Evolutionary conservation across 345 rosid species (phyloP), one percentile per base, ranked within the genome.

Genomic region (Salix brachista): DNA sequence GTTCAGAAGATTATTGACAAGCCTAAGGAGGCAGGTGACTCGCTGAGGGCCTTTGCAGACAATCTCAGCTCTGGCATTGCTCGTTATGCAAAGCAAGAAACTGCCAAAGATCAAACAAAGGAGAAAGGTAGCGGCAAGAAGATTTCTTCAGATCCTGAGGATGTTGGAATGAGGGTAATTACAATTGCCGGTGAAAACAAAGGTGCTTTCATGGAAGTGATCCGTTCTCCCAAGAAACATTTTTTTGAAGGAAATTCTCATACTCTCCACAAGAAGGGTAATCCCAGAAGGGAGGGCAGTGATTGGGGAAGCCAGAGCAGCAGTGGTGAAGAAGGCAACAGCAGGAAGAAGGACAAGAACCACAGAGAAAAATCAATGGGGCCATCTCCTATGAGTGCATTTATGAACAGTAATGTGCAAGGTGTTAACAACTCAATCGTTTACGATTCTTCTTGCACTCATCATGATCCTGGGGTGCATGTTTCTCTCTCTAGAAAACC

Each of bases 131-230:
- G 77, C 11, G 44, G 60, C 64, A 86, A 87, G 83, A 85, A 88
- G 62, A 46, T 74, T 25, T 46, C 73, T 14, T 83, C 86, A 0
- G 90, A 87, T 54, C 80, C 89, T 3, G 90, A 89, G 19, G 85
- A 80, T 64, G 44, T 23, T 5, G 84, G 91, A 12, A 67, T 86
- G 80, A 84, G 88, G 79, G 83, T 93, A 46, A 88, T 96, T 26
- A 96, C 96, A 70, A 84, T 96, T 66, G 91, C 98, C 17, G 98
- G 99, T 13, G 94, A 93, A 68, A 96, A 96, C 88, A 90, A 82
- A 83, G 99, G 99, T 9, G 99, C 99, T 39, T 67, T 78, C 61
- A 96, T 96, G 99, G 93, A 91, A 84, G 77, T 96, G 8, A 69
- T 82, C 72, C 81, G 73, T 4, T 86, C 98, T 68, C 89, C 97